These are phyloP conservation scores for Podaxis carcinomalis DNA, from an alignment of 768 basidiomycete genomes.

Conservation along the genomic window DNA sequence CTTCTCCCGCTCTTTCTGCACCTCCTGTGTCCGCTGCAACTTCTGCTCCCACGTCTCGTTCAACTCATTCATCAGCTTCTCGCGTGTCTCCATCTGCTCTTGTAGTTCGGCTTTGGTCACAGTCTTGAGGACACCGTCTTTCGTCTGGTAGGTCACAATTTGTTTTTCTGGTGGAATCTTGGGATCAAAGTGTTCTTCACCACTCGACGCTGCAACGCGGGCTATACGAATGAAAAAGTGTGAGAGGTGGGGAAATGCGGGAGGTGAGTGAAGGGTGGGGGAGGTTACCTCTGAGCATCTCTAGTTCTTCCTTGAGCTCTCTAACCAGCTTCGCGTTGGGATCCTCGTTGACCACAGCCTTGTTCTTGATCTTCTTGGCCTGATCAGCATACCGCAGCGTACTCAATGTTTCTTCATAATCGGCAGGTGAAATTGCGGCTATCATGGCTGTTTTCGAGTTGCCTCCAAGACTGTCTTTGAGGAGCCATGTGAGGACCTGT, in stretches of 20 bases:
- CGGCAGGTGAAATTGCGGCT: slow-evolving; percentile 96
- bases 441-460: slow-evolving; percentile 99
- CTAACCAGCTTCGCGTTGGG: slow-evolving; percentile 98
- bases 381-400: slow-evolving; percentile 97
- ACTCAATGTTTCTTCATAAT: slow-evolving; percentile 96
- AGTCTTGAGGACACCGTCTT: slow-evolving; percentile 90
- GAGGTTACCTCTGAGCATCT: slow-evolving; percentile 74
- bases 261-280: not conserved
- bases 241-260: slow-evolving; percentile 8
- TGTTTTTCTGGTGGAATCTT: slow-evolving; percentile 90
- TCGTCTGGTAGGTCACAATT: slow-evolving; percentile 90
- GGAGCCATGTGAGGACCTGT: slow-evolving; percentile 93
- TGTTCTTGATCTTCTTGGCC: slow-evolving; percentile 99
- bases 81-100: slow-evolving; percentile 93
- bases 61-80: slow-evolving; percentile 90
- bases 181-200: slow-evolving; percentile 81
- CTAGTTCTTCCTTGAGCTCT: slow-evolving; percentile 97
- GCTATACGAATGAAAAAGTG: slow-evolving; percentile 33
- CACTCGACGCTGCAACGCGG: slow-evolving; percentile 64
- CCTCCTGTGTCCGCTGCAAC: slow-evolving; percentile 84
- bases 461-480: slow-evolving; percentile 96
- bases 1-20: slow-evolving; percentile 96
- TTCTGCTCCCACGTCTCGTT: slow-evolving; percentile 98
- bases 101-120: slow-evolving; percentile 97
- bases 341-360: slow-evolving; percentile 99